A percentile compares a stretch with the other conserved stretches of the same genome.
phyloP scores from a whole-genome alignment of 352 stramenopile genomes.

The Phytopythium helicoides region DNA sequence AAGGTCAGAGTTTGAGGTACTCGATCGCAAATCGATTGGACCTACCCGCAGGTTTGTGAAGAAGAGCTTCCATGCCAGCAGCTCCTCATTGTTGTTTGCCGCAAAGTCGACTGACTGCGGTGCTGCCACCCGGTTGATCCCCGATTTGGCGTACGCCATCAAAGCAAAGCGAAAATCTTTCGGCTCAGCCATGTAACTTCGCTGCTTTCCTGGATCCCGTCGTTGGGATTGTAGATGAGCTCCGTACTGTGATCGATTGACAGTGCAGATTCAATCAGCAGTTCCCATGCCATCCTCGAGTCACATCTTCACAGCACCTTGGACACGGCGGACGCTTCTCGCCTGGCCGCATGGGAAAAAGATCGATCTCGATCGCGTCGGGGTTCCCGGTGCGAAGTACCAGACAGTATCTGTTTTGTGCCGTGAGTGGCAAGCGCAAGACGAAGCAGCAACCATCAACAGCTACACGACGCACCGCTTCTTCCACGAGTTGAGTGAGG shows the following conservation, averaged over 20 bases:
- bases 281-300: not conserved
- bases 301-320: constrained; percentile 22
- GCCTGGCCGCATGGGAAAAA: constrained; percentile 76
- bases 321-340: constrained; percentile 68
- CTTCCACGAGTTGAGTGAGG: constrained; percentile 82
- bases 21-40: not conserved
- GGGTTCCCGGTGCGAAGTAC: constrained; percentile 53
- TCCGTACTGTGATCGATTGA: constrained; percentile 27
- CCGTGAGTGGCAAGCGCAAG: not conserved
- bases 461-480: constrained; percentile 38
- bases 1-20: not conserved
- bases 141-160: constrained; percentile 55
- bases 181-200: constrained; percentile 67
- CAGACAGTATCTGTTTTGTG: constrained; percentile 65
- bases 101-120: constrained; percentile 68
- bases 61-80: constrained; percentile 73
- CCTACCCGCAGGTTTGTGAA: constrained; percentile 51
- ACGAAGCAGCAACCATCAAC: not conserved
- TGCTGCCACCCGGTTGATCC: constrained; percentile 58
- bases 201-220: constrained; percentile 55
- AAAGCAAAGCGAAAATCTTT: constrained; percentile 69
- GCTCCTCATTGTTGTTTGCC: constrained; percentile 46
- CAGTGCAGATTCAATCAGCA: not conserved
- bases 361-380: constrained; percentile 72
- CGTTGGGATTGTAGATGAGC: constrained; percentile 55